Evolutionary conservation across 2,329 filamentous ascomycete species (phyloP).

Genomic region (Aspergillus sp.): DNA sequence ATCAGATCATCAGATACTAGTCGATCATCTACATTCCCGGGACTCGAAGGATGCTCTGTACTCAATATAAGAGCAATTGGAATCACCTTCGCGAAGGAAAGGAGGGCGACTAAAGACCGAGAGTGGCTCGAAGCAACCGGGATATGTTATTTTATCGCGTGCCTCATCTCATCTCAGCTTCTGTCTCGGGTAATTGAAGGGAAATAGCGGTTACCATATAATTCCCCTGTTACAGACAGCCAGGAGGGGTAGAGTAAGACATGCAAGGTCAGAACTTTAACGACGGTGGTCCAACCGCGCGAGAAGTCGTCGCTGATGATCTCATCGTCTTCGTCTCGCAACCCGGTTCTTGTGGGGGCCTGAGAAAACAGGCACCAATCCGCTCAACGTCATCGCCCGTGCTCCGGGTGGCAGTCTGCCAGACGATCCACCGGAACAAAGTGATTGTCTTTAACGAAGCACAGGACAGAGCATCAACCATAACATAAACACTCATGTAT

Average conservation of each 20-base stretch:
- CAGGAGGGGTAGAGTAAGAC: not conserved
- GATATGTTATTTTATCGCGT: not conserved
- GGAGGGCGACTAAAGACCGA: not conserved
- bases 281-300: not conserved
- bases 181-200: not conserved
- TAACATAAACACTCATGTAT: not conserved
- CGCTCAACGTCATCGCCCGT: not conserved
- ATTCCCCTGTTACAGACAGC: not conserved
- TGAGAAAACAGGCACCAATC: too few relatives aligned
- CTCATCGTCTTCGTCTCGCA: not conserved
- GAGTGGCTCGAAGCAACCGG: too few relatives aligned
- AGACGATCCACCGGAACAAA: not conserved
- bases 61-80: not conserved
- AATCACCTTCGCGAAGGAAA: not conserved
- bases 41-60: not conserved
- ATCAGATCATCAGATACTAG: not conserved
- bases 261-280: constrained; percentile 15
- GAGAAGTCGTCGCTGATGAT: not conserved
- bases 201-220: not conserved
- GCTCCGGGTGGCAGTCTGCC: too few relatives aligned
- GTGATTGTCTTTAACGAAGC: not conserved
- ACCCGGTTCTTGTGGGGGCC: too few relatives aligned
- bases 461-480: too few relatives aligned
- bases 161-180: not conserved
- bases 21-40: not conserved